Evolutionary conservation across 306 rosid species (phyloP).

Genomic region (Cicer arietinum): DNA sequence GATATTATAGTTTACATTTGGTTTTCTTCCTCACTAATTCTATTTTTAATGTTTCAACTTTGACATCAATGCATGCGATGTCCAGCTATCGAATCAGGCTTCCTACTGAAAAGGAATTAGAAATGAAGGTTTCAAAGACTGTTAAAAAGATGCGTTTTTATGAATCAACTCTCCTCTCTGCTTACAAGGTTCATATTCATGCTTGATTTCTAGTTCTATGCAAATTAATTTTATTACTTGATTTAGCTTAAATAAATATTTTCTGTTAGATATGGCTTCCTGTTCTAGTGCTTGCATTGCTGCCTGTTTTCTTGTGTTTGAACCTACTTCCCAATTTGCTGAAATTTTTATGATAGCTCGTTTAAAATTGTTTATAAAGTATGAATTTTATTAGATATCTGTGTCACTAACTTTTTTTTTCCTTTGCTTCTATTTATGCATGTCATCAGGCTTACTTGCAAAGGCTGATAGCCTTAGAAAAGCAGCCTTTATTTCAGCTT

Average conservation of each 20-base stretch:
- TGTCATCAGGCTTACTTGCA: conserved; percentile 78
- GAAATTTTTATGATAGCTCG: conserved; percentile 1
- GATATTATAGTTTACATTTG: conserved; percentile 3
- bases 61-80: conserved; percentile 34
- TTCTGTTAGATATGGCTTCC: conserved; percentile 34
- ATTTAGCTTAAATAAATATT: conserved; percentile 21
- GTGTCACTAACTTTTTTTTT: conserved; percentile 19
- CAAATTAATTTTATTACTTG: background rate
- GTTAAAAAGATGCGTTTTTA: conserved; percentile 84
- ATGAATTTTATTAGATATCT: conserved; percentile 28
- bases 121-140: conserved; percentile 93
- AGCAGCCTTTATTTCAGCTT: conserved; percentile 63
- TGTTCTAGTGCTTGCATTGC: conserved; percentile 31
- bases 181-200: conserved; percentile 76
- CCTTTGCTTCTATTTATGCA: conserved; percentile 18
- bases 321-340: conserved; percentile 18
- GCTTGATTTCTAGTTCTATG: conserved; percentile 20
- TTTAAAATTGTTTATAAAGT: conserved; percentile 23
- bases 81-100: conserved; percentile 92
- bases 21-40: conserved; percentile 21
- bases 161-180: conserved; percentile 90
- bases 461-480: conserved; percentile 73
- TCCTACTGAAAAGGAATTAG: conserved; percentile 93
- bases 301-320: conserved; percentile 25
- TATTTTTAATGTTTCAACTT: conserved; percentile 36